Base-by-base conservation (phyloP, 768 basidiomycete species). In the Leccinum boreale region DNA sequence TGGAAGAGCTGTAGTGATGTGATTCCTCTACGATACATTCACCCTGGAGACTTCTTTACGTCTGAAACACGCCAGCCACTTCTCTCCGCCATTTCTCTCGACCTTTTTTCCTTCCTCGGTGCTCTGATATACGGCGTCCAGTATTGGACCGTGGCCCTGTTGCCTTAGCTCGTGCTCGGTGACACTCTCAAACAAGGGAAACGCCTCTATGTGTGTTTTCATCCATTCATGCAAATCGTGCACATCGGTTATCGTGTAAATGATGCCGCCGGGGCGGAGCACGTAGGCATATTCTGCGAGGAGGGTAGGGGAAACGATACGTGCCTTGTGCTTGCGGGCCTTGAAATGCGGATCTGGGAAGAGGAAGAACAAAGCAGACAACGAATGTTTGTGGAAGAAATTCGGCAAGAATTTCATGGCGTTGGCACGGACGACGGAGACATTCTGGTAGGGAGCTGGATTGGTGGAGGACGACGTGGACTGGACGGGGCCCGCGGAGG, bases 331-430 rank as follows among this genome's bases (percentile, higher is more conserved):
- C 73, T 99, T 99, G 66, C 95, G 87, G 9, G 84, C 81, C 73
- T 99, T 98, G 83, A 99, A 99, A 73, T 98, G 97, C 0, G 97
- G 97, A 74, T 99, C 97, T 44, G 97, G 97, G 75, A 98, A 99
- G 58, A 98, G 83, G 79, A 99, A 98, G 77, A 99, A 99, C 51
- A 99, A 80, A 50, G 96, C 87, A 19, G 90, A 87, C 36, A 99
- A 79, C 61, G 96, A 96, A 57, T 87, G 87, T 70, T 95, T 94
- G 23, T 81, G 70, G 73, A 99, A 97, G 74, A 94, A 98, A 74
- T 98, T 98, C 6, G 95, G 91, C 55, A 98, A 80, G 73, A 98
- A 98, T 76, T 98, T 98, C 95, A 98, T 98, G 49, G 94, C 90
- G 71, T 99, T 99, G 14, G 92, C 95, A 51, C 97, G 87, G 61